Base-by-base conservation (phyloP, 1,284 basidiomycete genomes). In the Malassezia equina region DNA sequence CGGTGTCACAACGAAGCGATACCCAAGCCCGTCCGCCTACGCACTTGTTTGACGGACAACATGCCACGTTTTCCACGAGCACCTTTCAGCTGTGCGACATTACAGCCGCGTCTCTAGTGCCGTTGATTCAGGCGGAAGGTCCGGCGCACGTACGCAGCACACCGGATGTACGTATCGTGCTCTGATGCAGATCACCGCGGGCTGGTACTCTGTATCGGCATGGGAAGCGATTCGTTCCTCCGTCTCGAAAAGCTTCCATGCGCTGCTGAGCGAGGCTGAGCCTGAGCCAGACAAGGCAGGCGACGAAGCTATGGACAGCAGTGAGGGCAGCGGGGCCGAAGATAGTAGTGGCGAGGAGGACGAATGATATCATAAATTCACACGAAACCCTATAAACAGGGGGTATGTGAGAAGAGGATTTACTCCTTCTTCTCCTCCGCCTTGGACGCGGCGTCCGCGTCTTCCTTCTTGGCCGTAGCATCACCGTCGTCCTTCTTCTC, bases 41-140 rank as follows among this genome's bases (percentile, higher is more conserved):
- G 1, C 89, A 95, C 75, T 81, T 89, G 32, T 98, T 96, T 69
- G 89, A 98, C 72, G 94, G 93, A 1, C 0, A 73, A 82, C 57
- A 81, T 81, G 5, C 75, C 87, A 29, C 83, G 84, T 51, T 84
- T 60, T 85, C 89, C 73, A 84, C 86, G 0, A 88, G 88, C 6
- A 86, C 89, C 17, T 98, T 89, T 75, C 91, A 95, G 75, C 79
- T 98, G 6, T 87, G 86, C 73, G 93, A 98, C 74, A 86, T 98
- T 58, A 77, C 79, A 9, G 94, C 96, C 72, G 82, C 84, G 0
- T 82, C 89, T 13, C 62, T 66, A 28, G 43, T 36, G 25, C 60
- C 64, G 1, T 63, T 55, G 15, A 68, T 73, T 39, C 50, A 52
- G 21, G 44, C 52, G 7, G 12, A 34, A 4, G 59, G 61, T 8